Evolutionary conservation across 306 rosid genomes (phyloP).

Genomic region (Sicyos edulis): DNA sequence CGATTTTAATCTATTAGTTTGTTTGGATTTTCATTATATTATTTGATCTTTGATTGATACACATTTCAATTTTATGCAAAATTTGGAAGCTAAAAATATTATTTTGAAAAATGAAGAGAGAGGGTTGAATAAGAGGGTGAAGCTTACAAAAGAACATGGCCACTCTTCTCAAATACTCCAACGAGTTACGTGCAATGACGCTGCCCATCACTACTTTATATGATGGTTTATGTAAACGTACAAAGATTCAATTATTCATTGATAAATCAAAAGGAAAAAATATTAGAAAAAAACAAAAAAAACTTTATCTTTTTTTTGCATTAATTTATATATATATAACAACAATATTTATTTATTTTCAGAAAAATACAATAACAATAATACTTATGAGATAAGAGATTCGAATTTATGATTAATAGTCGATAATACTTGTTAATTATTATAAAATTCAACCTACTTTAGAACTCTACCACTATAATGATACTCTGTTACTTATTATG

Average conservation of each 20-base stretch:
- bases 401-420: no score
- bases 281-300: no score
- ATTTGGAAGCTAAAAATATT: not conserved
- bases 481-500: no score
- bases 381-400: no score
- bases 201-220: not conserved
- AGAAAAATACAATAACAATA: no score
- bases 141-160: conserved; percentile 41
- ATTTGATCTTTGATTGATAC: no score
- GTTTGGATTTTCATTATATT: not conserved
- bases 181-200: not conserved
- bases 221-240: not conserved
- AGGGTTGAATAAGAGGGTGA: conserved; percentile 28
- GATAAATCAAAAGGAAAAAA: not conserved
- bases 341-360: no score
- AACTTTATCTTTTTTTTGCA: not conserved
- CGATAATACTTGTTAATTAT: no score
- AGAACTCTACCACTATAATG: no score
- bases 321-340: no score
- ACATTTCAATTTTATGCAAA: not conserved
- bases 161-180: conserved; percentile 53
- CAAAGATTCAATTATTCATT: not conserved
- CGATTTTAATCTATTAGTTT: no score
- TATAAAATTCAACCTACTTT: no score
- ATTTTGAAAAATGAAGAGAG: not conserved